Percentiles rank a stretch among this genome's conserved stretches.
phyloP scores from a whole-genome alignment of 768 basidiomycete species.

The Suillus hirtellus region DNA sequence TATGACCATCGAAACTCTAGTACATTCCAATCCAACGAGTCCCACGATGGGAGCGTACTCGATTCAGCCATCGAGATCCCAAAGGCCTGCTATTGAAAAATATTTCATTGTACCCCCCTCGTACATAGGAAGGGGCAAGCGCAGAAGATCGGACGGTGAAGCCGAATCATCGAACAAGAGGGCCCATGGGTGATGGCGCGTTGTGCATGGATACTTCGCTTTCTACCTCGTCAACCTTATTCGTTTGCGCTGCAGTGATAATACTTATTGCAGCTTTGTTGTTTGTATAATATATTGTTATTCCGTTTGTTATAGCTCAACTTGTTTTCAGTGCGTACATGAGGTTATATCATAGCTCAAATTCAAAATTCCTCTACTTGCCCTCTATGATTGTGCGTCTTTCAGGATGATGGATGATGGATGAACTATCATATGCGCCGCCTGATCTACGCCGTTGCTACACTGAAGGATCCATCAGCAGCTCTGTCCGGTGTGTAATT shows the following conservation, averaged over 20 bases:
- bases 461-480: neutral
- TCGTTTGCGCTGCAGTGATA: neutral
- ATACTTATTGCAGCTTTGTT: constrained; percentile 11
- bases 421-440: neutral
- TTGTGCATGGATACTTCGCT: neutral
- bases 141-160: constrained; percentile 28
- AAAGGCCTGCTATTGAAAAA: constrained; percentile 37
- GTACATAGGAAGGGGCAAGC: constrained; percentile 24
- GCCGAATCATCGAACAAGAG: constrained; percentile 27
- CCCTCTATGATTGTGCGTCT: neutral
- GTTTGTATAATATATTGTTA: constrained; percentile 35
- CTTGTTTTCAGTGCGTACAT: neutral
- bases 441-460: neutral
- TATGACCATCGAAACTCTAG: constrained; percentile 65
- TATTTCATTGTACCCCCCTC: constrained; percentile 34
- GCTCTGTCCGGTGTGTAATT: neutral
- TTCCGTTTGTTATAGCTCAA: constrained; percentile 6
- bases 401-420: neutral
- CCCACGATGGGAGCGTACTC: constrained; percentile 40
- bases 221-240: neutral
- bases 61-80: constrained; percentile 25
- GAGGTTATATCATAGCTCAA: too few relatives aligned
- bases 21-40: constrained; percentile 70
- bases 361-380: neutral
- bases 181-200: constrained; percentile 15